Conservation (phyloP, 179 eudicot genomes). For the Corrigiola litoralis region DNA sequence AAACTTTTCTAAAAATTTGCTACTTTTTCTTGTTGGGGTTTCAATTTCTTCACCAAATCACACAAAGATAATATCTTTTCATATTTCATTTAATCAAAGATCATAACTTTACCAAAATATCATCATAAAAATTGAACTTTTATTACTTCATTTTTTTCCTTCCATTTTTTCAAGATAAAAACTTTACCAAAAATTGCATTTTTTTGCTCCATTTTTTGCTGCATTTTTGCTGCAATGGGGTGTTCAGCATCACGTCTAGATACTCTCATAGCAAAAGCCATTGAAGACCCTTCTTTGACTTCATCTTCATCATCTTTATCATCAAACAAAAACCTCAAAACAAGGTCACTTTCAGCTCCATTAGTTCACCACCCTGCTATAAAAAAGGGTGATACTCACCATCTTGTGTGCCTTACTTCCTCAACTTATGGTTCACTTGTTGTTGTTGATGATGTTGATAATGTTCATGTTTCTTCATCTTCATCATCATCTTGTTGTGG, state of each 20-base stretch:
- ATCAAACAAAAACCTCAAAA: conserved; percentile 22
- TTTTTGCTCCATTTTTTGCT: not conserved
- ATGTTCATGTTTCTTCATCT: not conserved
- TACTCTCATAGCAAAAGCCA: conserved; percentile 29
- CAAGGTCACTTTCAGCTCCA: conserved; percentile 60
- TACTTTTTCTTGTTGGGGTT: too few relatives aligned
- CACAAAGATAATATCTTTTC: not conserved
- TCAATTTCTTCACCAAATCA: not conserved
- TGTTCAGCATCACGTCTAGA: conserved; percentile 34
- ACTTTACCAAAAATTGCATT: not conserved
- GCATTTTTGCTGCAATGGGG: conserved; percentile 25
- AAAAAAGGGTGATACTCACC: conserved; percentile 70
- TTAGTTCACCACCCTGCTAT: conserved; percentile 75
- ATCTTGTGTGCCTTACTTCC: conserved; percentile 90
- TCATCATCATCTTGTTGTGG: too few relatives aligned
- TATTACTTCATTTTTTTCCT: not conserved
- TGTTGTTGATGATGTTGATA: conserved; percentile 27
- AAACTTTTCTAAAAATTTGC: too few relatives aligned
- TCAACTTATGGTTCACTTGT: conserved; percentile 82
- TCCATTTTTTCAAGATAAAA: not conserved
- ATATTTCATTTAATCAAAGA: not conserved
- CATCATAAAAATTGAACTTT: not conserved
- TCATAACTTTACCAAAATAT: not conserved
- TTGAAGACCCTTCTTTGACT: conserved; percentile 26
- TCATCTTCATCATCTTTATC: conserved; percentile 13